Evolutionary conservation across 202 grass and related monocot species (phyloP), one percentile per base, ranked within the genome.

Genomic region (Carex sylvatica): DNA sequence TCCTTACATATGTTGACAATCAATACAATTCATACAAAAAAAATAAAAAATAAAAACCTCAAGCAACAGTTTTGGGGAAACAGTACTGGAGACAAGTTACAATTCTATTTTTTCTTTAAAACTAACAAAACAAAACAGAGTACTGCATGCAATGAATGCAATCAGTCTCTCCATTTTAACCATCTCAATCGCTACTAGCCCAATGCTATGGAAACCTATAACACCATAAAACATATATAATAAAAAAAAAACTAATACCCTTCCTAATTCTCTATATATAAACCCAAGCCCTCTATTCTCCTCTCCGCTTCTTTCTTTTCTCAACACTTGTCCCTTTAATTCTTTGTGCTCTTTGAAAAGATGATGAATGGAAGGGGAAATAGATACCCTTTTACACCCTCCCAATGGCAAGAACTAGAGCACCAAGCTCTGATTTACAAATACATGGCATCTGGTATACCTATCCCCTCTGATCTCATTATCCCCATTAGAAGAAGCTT

Each of bases 381-480:
- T 2, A 80, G 86, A 62, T 94, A 86, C 83, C 90, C 94, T 11
- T 97, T 97, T 86, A 97, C 94, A 75, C 92, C 94, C 44, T 87
- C 94, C 56, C 94, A 97, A 87, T 97, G 94, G 94, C 94, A 97
- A 83, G 94, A 97, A 85, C 85, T 97, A 54, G 94, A 97, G 87
- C 92, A 97, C 81, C 94, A 97, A 86, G 92, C 92, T 64, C 88
- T 97, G 55, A 94, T 97, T 79, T 97, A 92, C 90, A 97, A 94
- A 83, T 94, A 94, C 85, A 94, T 97, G 82, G 94, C 88, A 14
- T 92, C 92, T 42, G 94, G 94, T 31, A 88, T 85, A 38, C 94
- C 94, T 83, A 92, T 94, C 84, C 94, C 94, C 4, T 72, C 92
- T 20, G 89, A 97, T 87, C 94, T 97, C 78, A 89, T 94, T 83